Conservation (phyloP, 2,329 filamentous ascomycete species). For the Ophiognomonia clavigignenti-juglandacearum region DNA sequence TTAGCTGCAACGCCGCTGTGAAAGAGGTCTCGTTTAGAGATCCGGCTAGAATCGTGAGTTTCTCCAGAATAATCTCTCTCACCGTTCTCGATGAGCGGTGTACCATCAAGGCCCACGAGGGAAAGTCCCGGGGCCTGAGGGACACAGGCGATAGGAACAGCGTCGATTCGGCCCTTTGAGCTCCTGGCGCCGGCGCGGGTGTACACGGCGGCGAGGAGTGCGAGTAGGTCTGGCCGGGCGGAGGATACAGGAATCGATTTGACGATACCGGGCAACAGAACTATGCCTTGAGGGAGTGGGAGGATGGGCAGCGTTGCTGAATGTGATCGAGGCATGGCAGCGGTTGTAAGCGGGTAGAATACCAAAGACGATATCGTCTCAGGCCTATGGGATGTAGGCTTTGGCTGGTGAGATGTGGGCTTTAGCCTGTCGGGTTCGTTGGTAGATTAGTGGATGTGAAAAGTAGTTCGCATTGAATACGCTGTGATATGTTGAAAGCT, state of each 20-base stretch:
- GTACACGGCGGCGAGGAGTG: constrained; percentile 81
- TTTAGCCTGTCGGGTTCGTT: no score
- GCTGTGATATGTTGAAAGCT: no score
- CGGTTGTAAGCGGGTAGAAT: background rate
- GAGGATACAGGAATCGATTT: constrained; percentile 77
- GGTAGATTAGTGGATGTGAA: no score
- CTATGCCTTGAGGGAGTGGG: constrained; percentile 71
- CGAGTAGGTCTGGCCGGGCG: constrained; percentile 79
- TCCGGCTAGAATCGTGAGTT: constrained; percentile 50
- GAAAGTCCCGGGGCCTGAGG: constrained; percentile 65
- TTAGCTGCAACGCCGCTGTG: constrained; percentile 76
- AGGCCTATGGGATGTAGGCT: background rate
- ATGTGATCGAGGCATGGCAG: constrained; percentile 30
- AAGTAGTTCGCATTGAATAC: no score
- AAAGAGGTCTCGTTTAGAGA: constrained; percentile 70
- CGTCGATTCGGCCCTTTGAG: constrained; percentile 57
- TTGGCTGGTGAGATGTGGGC: no score
- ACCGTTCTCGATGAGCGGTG: constrained; percentile 66
- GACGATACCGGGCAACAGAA: constrained; percentile 81
- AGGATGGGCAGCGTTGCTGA: constrained; percentile 65
- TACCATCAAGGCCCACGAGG: constrained; percentile 67
- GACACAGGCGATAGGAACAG: constrained; percentile 79
- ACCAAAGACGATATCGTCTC: no score
- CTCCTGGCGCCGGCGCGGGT: constrained; percentile 67
- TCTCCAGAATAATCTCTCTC: constrained; percentile 44